Percentiles rank a stretch among this genome's conserved stretches.
These are phyloP conservation scores for Exophiala xenobiotica DNA, from an alignment of 2,329 filamentous ascomycete species.

Conservation along the genomic window DNA sequence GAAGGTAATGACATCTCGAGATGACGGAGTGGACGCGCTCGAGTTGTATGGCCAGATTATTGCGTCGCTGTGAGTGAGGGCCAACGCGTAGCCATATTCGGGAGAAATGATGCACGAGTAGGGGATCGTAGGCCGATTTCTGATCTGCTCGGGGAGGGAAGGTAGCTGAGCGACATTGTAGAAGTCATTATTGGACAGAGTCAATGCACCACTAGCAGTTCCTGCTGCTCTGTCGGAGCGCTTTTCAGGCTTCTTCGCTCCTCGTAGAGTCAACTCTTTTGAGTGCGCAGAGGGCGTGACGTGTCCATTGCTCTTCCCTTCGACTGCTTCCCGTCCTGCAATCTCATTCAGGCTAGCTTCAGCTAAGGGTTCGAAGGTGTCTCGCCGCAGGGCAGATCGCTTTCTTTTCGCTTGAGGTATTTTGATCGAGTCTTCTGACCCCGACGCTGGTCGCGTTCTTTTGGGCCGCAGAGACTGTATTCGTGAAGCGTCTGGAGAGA, in stretches of 20 bases:
- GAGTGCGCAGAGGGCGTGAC: constrained; percentile 29
- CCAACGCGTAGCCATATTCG: constrained; percentile 71
- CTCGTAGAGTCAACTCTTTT: constrained; percentile 39
- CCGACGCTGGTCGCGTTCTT: constrained; percentile 31
- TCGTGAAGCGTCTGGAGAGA: constrained; percentile 30
- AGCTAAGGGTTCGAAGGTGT: constrained; percentile 35
- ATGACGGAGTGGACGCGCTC: constrained; percentile 55
- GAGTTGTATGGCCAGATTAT: constrained; percentile 84
- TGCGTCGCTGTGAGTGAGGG: constrained; percentile 76
- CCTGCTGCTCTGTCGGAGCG: constrained; percentile 32
- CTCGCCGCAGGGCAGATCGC: constrained; percentile 43
- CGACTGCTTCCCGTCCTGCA: constrained; percentile 25
- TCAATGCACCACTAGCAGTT: constrained; percentile 33
- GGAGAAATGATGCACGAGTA: constrained; percentile 67
- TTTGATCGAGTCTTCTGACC: constrained; percentile 47
- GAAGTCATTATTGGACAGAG: constrained; percentile 70
- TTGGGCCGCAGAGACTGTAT: constrained; percentile 32
- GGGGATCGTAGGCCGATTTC: constrained; percentile 55
- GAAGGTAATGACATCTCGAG: constrained; percentile 77
- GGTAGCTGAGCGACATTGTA: constrained; percentile 84
- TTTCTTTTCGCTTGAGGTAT: constrained; percentile 48
- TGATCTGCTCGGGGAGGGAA: constrained; percentile 74
- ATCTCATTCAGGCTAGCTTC: constrained; percentile 30
- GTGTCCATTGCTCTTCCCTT: constrained; percentile 27
- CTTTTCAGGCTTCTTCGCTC: constrained; percentile 39